Conservation (phyloP, 352 stramenopile genomes). For the Phytophthora pinifolia region DNA sequence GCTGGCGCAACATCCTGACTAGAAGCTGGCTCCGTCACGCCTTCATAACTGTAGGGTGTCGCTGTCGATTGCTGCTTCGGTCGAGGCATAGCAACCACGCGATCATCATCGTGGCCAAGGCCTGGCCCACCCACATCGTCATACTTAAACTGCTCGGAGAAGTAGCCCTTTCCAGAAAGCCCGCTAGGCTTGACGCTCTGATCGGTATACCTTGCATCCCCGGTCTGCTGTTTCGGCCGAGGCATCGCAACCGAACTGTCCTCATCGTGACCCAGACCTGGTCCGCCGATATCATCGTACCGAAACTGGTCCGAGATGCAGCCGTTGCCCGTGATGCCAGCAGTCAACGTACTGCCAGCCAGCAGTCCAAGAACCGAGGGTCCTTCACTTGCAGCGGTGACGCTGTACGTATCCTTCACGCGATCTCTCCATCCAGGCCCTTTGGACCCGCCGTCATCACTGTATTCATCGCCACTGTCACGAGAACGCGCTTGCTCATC, state of each 20-base stretch:
- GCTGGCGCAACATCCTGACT: neutral
- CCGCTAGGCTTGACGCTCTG: slow-evolving; percentile 11
- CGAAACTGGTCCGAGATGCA: slow-evolving; percentile 40
- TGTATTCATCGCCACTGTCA: slow-evolving; percentile 15
- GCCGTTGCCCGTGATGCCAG: slow-evolving; percentile 29
- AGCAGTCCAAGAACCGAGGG: slow-evolving; percentile 11
- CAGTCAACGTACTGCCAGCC: slow-evolving; percentile 13
- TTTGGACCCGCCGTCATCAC: slow-evolving; percentile 18
- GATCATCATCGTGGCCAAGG: slow-evolving; percentile 31
- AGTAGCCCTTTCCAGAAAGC: slow-evolving; percentile 22
- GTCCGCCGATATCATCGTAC: slow-evolving; percentile 30
- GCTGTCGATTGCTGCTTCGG: slow-evolving; percentile 14
- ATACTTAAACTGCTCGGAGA: slow-evolving; percentile 38
- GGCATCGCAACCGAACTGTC: slow-evolving; percentile 22
- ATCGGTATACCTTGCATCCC: slow-evolving; percentile 1
- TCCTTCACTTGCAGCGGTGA: slow-evolving; percentile 16
- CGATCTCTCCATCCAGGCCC: slow-evolving; percentile 31
- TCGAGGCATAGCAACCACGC: slow-evolving; percentile 28
- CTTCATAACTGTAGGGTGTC: slow-evolving; percentile 14
- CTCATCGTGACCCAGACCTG: slow-evolving; percentile 29
- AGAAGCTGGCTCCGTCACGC: neutral
- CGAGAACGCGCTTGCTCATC: slow-evolving; percentile 6
- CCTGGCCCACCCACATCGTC: slow-evolving; percentile 23
- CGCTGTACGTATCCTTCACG: slow-evolving; percentile 30
- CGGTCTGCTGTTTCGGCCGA: slow-evolving; percentile 17